Percentiles rank a stretch among this genome's conserved stretches.
phyloP scores from a whole-genome alignment of 495 filamentous ascomycete species.

The Aspergillus homomorphus region DNA sequence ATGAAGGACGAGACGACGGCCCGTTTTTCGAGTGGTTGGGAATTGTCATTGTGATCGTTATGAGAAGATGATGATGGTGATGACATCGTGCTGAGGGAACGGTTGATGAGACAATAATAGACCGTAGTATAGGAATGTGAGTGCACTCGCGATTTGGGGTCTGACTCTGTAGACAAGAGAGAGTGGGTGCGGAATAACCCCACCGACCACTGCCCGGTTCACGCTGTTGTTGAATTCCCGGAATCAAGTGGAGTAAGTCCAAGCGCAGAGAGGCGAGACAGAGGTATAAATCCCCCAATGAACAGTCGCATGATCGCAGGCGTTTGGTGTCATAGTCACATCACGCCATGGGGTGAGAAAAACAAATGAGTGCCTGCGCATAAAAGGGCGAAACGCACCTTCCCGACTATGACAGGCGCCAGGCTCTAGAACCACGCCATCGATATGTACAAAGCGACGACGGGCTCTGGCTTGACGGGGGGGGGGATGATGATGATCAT shows the following conservation, averaged over 20 bases:
- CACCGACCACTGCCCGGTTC: neutral
- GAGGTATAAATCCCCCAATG: neutral
- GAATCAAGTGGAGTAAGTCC: neutral
- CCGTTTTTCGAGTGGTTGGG: slow-evolving; percentile 30
- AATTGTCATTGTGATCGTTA: neutral
- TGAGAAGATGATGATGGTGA: neutral
- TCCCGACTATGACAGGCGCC: neutral
- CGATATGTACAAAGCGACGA: neutral
- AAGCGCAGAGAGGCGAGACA: neutral
- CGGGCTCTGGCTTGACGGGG: neutral
- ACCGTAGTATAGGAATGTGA: neutral
- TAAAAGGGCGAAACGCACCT: neutral
- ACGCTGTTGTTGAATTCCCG: neutral
- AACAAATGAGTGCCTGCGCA: neutral
- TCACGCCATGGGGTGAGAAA: neutral
- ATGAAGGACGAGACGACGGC: slow-evolving; percentile 57
- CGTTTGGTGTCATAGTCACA: neutral
- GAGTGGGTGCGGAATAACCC: neutral
- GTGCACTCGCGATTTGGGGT: neutral
- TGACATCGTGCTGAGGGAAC: neutral
- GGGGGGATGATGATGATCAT: neutral
- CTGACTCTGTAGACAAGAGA: neutral
- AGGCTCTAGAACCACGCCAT: neutral
- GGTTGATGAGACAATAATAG: neutral
- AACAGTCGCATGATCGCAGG: neutral